A percentile compares a stretch with the other conserved stretches of the same genome.
phyloP scores from a whole-genome alignment of 768 basidiomycete genomes.

The Pisolithus albus region DNA sequence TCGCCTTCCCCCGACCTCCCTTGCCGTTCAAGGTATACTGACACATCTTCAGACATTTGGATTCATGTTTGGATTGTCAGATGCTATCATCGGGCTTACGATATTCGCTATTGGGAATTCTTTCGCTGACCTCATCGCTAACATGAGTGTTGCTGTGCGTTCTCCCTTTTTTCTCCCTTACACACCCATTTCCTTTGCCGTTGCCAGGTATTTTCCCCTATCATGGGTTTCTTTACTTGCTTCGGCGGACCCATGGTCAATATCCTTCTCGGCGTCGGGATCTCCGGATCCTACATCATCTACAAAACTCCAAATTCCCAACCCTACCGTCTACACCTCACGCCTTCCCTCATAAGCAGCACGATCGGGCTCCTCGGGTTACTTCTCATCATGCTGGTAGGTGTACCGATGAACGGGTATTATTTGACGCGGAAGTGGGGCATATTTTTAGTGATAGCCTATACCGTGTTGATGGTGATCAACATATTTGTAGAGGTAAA shows the following conservation, averaged over 20 bases:
- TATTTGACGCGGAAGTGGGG: slow-evolving; percentile 80
- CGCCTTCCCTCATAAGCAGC: slow-evolving; percentile 79
- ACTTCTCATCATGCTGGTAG: slow-evolving; percentile 66
- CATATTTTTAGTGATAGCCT: slow-evolving; percentile 64
- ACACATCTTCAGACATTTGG: slow-evolving; percentile 69
- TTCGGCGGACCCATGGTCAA: slow-evolving; percentile 93
- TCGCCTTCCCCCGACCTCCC: slow-evolving; percentile 8
- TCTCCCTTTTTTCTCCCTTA: neutral
- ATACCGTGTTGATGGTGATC: slow-evolving; percentile 66
- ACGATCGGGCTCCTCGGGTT: slow-evolving; percentile 70
- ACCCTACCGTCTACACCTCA: slow-evolving; percentile 72
- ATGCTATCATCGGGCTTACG: slow-evolving; percentile 94
- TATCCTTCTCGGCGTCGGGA: slow-evolving; percentile 84
- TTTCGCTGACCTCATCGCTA: slow-evolving; percentile 93
- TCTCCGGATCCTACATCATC: slow-evolving; percentile 85
- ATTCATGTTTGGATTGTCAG: slow-evolving; percentile 89
- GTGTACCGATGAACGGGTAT: slow-evolving; percentile 83
- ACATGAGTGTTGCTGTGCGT: slow-evolving; percentile 86
- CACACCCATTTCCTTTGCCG: neutral
- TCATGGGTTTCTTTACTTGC: slow-evolving; percentile 95
- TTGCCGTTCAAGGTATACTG: neutral
- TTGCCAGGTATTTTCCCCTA: slow-evolving; percentile 68
- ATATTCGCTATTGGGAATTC: slow-evolving; percentile 97
- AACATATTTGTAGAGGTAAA: slow-evolving; percentile 76
- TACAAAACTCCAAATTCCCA: slow-evolving; percentile 40